Evolutionary conservation across 306 rosid genomes (phyloP), one percentile per base, ranked within the genome.

Genomic region (Pyrus communis): DNA sequence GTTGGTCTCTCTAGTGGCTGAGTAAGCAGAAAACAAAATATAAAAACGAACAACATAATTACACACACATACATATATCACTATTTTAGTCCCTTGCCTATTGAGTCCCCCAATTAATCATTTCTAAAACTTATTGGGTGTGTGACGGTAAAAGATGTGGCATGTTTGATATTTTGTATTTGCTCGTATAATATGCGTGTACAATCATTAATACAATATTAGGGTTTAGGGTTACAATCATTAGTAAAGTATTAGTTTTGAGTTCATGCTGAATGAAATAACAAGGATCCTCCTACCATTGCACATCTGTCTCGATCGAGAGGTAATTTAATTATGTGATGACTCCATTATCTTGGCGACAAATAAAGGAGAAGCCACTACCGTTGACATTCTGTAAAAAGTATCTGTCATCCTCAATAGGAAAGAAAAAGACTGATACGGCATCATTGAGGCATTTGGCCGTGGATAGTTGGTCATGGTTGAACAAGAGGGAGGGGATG

Each of bases 1-100:
- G 88, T 87, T 87, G 96, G 90, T 81, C 68, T 75, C 55, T 49
- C 9, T 49, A 43, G 91, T 87, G 85, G 88, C 75, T 81, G 86
- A 73, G 81, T 80, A 84, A 80, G 83, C 64, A 27, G 35, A 27
- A 58, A 22, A 58, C 14, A 58, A 6, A 22, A 58, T 22, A 58
- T 22, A 25, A 58, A 58, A 58, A 58, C 23, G 63, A 12, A 58
- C 45, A 12, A 58, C 45, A 42, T 42, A 42, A 42, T 42, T 42
- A 42, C 45, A 42, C 43, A 40, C 45, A 42, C 45, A 42, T 10
- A 42, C 45, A 9, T 10, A 42, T 42, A 42, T 9, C 45, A 42
- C 45, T 42, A 42, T 42, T 42, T 42, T 42, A 42, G 45, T 8
- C 11, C 45, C 45, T 42, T 42, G 12, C 45, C 45, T 42, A 42